Base-by-base conservation (phyloP, 345 rosid species). In the Brassica cretica region DNA sequence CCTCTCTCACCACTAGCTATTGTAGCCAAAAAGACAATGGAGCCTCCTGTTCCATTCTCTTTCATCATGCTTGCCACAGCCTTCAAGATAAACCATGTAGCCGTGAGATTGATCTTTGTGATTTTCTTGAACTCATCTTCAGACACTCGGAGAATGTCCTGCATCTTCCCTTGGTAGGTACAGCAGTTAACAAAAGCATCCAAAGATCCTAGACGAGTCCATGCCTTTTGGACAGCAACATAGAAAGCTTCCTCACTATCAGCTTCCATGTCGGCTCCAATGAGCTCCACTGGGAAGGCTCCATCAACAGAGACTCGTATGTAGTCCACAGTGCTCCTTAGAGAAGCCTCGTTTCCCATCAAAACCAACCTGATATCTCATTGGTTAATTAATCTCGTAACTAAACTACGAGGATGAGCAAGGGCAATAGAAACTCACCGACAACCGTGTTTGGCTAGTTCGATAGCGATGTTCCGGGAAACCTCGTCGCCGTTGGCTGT, bases 171-270 rank as follows among this genome's bases (percentile, higher is more conserved):
- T 84, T 93, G 96, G 59, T 89, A 88, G 66, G 77, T 63, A 67
- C 85, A 51, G 56, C 94, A 89, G 73, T 88, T 87, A 6, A 96
- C 82, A 68, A 96, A 86, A 76, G 98, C 96, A 86, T 96, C 94
- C 72, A 95, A 51, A 51, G 56, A 51, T n/a, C 56, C 56, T 18
- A 51, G 44, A 72, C 84, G 55, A 33, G 67, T 39, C 71, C 86
- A 88, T 3, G 97, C 96, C 81, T 85, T 86, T 2, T 86, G 87
- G 33, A 96, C 98, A n/a, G 99, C 96, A 19, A 70, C 91, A 63
- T 82, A 81, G 73, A 91, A 90, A 69, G 74, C 83, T 49, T 74
- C 85, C 56, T 93, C 90, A 39, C 58, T 76, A 29, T 90, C 94
- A 55, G 87, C 90, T 83, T 91, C 99, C 96, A 91, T 88, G 76